Percentiles rank a stretch among this genome's conserved stretches.
These are phyloP conservation scores for Hypoxylon sp. DNA, from an alignment of 2,329 filamentous ascomycete genomes.

Conservation along the genomic window DNA sequence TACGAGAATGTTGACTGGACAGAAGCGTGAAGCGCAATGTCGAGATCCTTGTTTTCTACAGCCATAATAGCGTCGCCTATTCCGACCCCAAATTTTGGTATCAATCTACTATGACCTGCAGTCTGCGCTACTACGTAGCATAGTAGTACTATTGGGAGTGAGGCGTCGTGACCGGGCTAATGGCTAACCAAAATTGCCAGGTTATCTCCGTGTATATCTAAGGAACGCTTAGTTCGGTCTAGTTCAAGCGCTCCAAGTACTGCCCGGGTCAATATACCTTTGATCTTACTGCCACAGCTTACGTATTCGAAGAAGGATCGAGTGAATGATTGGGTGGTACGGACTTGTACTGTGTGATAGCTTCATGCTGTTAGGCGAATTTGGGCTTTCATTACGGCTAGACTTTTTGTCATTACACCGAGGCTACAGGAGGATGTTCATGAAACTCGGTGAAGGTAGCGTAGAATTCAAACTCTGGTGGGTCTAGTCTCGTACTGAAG, in stretches of 20 bases:
- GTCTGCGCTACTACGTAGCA: constrained; percentile 40
- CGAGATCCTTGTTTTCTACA: constrained; percentile 39
- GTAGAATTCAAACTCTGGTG: constrained; percentile 29
- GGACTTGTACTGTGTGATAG: constrained; percentile 16
- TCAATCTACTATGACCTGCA: constrained; percentile 41
- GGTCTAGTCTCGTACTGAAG: constrained; percentile 33
- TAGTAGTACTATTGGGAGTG: constrained; percentile 37
- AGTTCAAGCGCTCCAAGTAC: constrained; percentile 32
- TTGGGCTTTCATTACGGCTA: constrained; percentile 29
- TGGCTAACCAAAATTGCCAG: constrained; percentile 40
- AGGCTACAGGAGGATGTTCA: constrained; percentile 34
- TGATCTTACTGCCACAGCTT: constrained; percentile 26
- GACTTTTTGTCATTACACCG: constrained; percentile 39
- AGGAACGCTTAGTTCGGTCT: constrained; percentile 36
- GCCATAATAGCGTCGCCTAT: constrained; percentile 35
- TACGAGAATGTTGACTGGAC: constrained; percentile 28
- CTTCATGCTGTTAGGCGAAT: constrained; percentile 30
- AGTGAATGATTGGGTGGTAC: constrained; percentile 27
- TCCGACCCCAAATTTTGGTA: constrained; percentile 39
- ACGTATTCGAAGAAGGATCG: constrained; percentile 26
- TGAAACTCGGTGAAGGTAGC: constrained; percentile 43
- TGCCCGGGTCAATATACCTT: constrained; percentile 20
- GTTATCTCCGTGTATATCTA: constrained; percentile 31
- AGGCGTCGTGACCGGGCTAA: constrained; percentile 38
- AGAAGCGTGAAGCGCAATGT: constrained; percentile 28